Conservation (phyloP, 495 filamentous ascomycete genomes). For the Filosporella fistucella region DNA sequence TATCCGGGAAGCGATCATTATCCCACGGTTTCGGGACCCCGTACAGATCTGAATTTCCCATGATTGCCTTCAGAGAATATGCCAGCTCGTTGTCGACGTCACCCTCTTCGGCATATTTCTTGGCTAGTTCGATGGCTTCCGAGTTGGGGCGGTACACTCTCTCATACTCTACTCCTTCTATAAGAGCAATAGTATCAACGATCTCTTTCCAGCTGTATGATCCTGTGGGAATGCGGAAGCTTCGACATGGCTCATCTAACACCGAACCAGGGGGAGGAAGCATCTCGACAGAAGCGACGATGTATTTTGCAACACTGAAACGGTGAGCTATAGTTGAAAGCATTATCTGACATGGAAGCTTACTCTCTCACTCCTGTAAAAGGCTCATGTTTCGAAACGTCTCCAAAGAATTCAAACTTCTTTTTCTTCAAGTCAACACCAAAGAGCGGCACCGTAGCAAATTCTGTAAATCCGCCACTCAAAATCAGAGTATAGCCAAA, state of each 20-base stretch:
- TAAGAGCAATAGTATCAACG: neutral
- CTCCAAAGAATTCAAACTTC: neutral
- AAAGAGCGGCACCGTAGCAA: constrained; percentile 1
- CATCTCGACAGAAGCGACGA: no score
- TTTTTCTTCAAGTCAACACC: constrained; percentile 1
- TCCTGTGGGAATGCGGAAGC: neutral
- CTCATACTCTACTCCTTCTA: neutral
- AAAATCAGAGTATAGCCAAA: constrained; percentile 12
- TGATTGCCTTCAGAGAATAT: constrained; percentile 7
- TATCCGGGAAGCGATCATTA: constrained; percentile 3
- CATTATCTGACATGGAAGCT: no score
- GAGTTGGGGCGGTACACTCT: neutral
- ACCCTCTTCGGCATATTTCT: no score
- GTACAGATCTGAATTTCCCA: constrained; percentile 1
- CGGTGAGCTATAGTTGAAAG: neutral
- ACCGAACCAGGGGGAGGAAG: no score
- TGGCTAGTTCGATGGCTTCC: neutral
- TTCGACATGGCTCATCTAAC: no score
- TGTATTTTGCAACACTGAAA: constrained; percentile 1
- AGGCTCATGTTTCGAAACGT: no score
- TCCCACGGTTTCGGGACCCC: constrained; percentile 5
- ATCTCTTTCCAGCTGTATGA: constrained; percentile 1
- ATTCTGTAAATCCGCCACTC: constrained; percentile 10
- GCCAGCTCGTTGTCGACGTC: constrained; percentile 3
- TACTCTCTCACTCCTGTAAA: no score